Evolutionary conservation across 1,284 basidiomycete genomes (phyloP), one percentile per base, ranked within the genome.

Genomic region (Pseudomicrostroma phylloplanum): DNA sequence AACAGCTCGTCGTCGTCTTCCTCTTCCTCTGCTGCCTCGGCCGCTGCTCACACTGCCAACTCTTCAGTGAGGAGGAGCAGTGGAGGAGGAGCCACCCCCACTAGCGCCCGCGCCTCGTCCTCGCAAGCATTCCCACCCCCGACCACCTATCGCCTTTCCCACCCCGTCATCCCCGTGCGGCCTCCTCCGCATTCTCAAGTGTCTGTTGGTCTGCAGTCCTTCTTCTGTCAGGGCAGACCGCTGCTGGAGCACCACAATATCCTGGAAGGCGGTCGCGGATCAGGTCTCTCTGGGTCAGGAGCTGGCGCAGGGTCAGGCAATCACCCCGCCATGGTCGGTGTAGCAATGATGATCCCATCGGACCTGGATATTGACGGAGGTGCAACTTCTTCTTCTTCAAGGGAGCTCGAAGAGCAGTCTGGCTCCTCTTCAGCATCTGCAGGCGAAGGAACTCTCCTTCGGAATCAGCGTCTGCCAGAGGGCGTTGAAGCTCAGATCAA

Each of bases 161-260:
- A 48, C 15, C 43, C 51, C n/a, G 21, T 54, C 21, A 13, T 54
- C 51, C 51, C 51, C 25, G 51, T 54, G 13, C 15, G 51, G 21
- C 51, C 51, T 19, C 51, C 51, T 15, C 51, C 51, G 2, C 51
- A 54, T 25, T 54, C 51, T 17, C 51, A 25, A 13, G 25, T 54
- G 13, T 54, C 51, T 25, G 51, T 54, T 25, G 51, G 51, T 26
- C 51, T 54, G 2, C 57, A 58, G 51, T 41, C 30, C 57, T 58
- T 58, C 57, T 58, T 58, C 41, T 58, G 39, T n/a, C 43, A 46
- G 11, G 57, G 57, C 9, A 46, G 58, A 21, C 58, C 58, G 17
- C 43, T 59, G 19, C 54, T 59, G 23, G 58, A 59, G 51, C 51
- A 54, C 51, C 19, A 54, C 51, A 54, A 54, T 15, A 54, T 54